phyloP scores from a whole-genome alignment of 2,329 filamentous ascomycete species.

The Thelonectria rubi region DNA sequence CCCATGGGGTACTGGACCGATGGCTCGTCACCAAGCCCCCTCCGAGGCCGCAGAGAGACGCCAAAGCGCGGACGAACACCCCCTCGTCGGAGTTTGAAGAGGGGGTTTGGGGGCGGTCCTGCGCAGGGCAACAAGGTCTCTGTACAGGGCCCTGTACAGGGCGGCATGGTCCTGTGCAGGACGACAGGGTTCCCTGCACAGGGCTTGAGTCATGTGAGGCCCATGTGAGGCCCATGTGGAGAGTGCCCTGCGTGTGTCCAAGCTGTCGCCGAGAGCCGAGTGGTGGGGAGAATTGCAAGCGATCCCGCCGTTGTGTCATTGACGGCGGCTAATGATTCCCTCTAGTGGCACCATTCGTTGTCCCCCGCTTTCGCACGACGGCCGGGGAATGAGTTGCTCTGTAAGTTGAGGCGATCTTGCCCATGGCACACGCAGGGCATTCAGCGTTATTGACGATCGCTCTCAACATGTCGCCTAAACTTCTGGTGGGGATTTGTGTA shows the following conservation, averaged over 20 bases:
- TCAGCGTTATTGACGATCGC: background rate
- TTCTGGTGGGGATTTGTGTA: too few relatives aligned
- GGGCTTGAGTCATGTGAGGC: constrained; percentile 1
- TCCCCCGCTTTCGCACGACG: background rate
- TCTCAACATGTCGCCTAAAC: background rate
- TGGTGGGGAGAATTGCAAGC: background rate
- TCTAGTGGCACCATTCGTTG: background rate
- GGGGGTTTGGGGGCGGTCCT: background rate
- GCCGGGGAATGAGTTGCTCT: background rate
- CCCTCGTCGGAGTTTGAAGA: background rate
- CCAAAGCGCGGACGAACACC: too few relatives aligned
- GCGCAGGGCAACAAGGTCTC: background rate
- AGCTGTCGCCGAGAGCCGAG: constrained; percentile 9
- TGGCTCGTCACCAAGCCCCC: constrained; percentile 5
- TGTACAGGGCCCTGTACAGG: background rate
- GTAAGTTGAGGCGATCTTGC: background rate
- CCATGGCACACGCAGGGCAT: constrained; percentile 9
- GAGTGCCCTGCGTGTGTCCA: constrained; percentile 39
- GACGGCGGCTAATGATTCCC: background rate
- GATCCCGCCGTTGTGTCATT: background rate
- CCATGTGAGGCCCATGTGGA: background rate
- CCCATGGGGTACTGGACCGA: background rate
- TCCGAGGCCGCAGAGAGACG: background rate
- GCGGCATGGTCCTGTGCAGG: background rate
- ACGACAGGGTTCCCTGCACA: background rate